Evolutionary conservation across 768 basidiomycete genomes (phyloP).

Genomic region (Tulasnella sp.): DNA sequence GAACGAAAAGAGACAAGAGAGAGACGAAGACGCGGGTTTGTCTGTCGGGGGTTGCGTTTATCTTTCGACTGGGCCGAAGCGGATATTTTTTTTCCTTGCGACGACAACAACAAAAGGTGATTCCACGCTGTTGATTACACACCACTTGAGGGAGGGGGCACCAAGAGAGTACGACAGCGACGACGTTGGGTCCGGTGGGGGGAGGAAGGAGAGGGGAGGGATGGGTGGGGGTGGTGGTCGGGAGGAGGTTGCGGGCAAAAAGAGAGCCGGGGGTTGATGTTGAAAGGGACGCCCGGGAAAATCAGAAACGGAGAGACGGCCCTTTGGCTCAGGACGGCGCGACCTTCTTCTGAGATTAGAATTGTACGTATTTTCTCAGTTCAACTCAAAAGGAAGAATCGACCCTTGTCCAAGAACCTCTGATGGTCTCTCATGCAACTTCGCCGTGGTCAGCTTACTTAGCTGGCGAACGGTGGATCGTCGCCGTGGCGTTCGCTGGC

Average conservation of each 20-base stretch:
- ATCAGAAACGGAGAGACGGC: not conserved
- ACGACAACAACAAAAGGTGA: not conserved
- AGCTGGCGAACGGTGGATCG: not conserved
- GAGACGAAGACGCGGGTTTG: not conserved
- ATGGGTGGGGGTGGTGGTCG: not conserved
- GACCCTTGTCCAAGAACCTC: not conserved
- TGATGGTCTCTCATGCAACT: not conserved
- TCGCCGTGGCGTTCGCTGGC: not conserved
- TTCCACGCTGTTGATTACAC: not conserved
- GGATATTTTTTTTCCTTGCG: not conserved
- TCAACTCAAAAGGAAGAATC: not conserved
- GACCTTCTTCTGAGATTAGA: not conserved
- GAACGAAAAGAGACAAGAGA: constrained; percentile 9
- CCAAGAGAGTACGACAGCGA: not conserved
- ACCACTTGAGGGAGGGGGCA: not conserved
- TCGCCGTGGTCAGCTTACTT: too few relatives aligned
- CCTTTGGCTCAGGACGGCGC: not conserved
- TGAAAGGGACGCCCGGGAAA: not conserved
- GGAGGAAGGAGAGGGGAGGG: not conserved
- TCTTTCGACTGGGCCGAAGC: not conserved
- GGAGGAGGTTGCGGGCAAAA: not conserved
- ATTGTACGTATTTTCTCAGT: not conserved
- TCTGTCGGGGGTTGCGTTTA: not conserved
- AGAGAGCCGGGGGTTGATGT: not conserved
- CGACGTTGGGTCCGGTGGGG: not conserved